phyloP scores from a whole-genome alignment of 148 eudicot genomes.

The Silene uniflora region DNA sequence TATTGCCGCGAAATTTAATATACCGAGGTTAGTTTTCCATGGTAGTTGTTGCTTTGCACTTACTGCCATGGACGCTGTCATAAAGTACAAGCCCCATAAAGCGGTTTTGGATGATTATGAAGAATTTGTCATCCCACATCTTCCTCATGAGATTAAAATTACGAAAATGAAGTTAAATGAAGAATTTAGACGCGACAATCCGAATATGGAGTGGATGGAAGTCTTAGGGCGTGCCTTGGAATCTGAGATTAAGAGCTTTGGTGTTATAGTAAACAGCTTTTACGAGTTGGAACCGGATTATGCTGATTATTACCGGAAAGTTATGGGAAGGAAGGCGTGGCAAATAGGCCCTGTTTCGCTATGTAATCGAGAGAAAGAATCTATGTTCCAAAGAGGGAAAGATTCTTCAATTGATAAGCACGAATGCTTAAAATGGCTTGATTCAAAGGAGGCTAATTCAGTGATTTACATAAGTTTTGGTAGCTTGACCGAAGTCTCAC shows the following conservation, averaged over 20 bases:
- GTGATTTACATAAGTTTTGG: constrained; percentile 38
- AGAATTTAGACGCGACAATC: too few relatives aligned
- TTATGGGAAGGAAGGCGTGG: constrained; percentile 31
- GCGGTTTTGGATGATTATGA: too few relatives aligned
- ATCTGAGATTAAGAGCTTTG: constrained; percentile 33
- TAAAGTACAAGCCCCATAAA: too few relatives aligned
- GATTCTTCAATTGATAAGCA: constrained; percentile 20
- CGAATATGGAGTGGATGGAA: too few relatives aligned
- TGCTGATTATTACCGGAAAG: constrained; percentile 20
- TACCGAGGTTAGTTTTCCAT: too few relatives aligned
- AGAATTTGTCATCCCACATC: too few relatives aligned
- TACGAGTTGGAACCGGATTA: constrained; percentile 31
- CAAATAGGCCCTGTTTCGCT: constrained; percentile 39
- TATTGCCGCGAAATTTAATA: too few relatives aligned
- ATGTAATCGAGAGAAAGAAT: constrained; percentile 26
- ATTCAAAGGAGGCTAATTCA: constrained; percentile 23
- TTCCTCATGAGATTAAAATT: too few relatives aligned
- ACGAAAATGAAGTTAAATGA: too few relatives aligned
- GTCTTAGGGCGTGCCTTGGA: neutral
- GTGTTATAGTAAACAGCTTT: constrained; percentile 33
- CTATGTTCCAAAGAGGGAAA: constrained; percentile 23
- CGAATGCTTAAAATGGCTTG: constrained; percentile 33
- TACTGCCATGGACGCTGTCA: too few relatives aligned
- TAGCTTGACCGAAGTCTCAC: constrained; percentile 16
- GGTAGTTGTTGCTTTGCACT: too few relatives aligned